Evolutionary conservation across 2,329 filamentous ascomycete genomes (phyloP), one percentile per base, ranked within the genome.

Genomic region (Didymella pinodella): DNA sequence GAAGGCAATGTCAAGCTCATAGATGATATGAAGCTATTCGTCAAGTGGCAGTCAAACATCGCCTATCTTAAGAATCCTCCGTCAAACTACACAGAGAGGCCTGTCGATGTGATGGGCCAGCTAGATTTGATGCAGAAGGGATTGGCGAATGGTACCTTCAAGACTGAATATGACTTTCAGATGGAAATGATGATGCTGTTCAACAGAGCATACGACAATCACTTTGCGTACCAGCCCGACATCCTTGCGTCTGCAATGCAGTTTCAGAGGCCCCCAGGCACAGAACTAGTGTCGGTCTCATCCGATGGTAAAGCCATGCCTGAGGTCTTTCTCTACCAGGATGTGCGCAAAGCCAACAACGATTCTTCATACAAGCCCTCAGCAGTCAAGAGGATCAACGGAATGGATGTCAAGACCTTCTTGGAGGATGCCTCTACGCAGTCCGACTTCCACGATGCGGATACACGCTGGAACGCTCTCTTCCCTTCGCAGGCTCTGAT

Each of bases 131-230:
- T 80, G 57, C 62, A 69, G 48, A 68, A 65, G 16, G 69, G 72
- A 43, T 59, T 80, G 1, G 29, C 68, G 0, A 57, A 65, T 16
- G 70, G 66, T 14, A 63, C 57, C 0, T 80, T 78, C 64, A 62
- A 60, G 14, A 77, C 65, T 22, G 78, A 80, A 48, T 80, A 79
- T 49, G 77, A 79, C 3, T 78, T 80, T 29, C 77, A 81, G 59
- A 51, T 71, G 46, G 70, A 74, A 29, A 65, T 80, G 50, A 70
- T 67, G 54, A 65, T 63, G 18, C 65, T 79, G 0, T 71, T 79
- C 49, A 67, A 65, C 18, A 66, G 68, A 12, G 78, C 75, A 3
- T 77, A 80, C 55, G 78, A 80, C 61, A 77, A 77, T n/a, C 78
- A 80, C 62, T 73, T 79, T 18, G 63, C 63, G 7, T 79, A 73